Conservation (phyloP, 2,329 filamentous ascomycete genomes). For the Aspergillus piperis region DNA sequence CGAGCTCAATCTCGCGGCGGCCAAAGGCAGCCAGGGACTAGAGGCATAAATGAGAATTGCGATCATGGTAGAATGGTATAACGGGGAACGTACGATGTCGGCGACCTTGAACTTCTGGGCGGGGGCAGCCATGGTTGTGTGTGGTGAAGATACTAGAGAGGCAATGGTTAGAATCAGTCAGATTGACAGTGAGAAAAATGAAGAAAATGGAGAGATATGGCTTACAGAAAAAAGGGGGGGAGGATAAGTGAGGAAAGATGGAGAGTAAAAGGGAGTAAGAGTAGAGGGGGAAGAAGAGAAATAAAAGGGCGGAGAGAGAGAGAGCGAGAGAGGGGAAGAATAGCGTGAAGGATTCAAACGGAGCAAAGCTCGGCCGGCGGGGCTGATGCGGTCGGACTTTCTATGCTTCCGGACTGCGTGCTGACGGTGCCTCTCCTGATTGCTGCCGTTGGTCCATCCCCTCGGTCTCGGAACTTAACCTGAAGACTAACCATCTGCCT, state of each 20-base stretch:
- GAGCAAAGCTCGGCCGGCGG: slow-evolving; percentile 7
- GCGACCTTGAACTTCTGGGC: slow-evolving; percentile 97
- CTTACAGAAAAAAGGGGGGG: not conserved
- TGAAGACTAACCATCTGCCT: too few species aligned
- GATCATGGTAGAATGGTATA: not conserved
- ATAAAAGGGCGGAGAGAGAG: slow-evolving; percentile 3
- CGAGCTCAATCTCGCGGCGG: slow-evolving; percentile 97
- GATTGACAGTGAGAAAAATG: slow-evolving; percentile 7
- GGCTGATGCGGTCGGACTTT: slow-evolving; percentile 5
- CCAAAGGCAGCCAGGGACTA: slow-evolving; percentile 91
- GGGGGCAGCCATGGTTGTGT: slow-evolving; percentile 65
- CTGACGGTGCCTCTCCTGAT: slow-evolving; percentile 15
- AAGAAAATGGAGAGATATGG: not conserved
- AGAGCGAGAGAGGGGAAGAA: not conserved
- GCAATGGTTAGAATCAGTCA: not conserved
- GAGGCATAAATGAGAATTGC: not conserved
- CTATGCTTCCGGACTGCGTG: slow-evolving; percentile 8
- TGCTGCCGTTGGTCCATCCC: not conserved
- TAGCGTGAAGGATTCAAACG: not conserved
- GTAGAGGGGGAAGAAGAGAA: slow-evolving; percentile 14
- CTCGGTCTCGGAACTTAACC: not conserved
- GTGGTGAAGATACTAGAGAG: slow-evolving; percentile 1
- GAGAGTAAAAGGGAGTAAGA: slow-evolving; percentile 7
- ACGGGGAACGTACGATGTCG: slow-evolving; percentile 66
- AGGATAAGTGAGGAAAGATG: slow-evolving; percentile 8